Evolutionary conservation across 257 asterid species (phyloP), one percentile per base, ranked within the genome.

Genomic region (Nicotiana tomentosiformis): DNA sequence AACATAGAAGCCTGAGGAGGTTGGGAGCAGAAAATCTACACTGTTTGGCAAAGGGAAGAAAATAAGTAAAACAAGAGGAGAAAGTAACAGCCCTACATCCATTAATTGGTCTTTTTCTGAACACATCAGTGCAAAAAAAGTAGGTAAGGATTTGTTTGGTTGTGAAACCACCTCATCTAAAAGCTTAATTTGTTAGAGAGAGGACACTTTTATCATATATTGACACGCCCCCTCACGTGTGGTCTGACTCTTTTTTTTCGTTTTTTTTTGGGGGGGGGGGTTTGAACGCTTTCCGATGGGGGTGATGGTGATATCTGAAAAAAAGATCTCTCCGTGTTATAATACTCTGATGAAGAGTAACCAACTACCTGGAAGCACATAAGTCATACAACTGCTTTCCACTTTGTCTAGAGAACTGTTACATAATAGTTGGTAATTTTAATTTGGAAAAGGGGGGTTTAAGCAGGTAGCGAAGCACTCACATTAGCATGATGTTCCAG

Each of bases 401-500:
- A n/a, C 78, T 69, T 69, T 43, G 77, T 37, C 77, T 12, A 20
- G 39, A 72, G 23, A 72, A 46, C 79, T 14, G 62, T 26, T 26
- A 49, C 43, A 49, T 20, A 74, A 74, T 4, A 11, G 26, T 26
- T 74, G 39, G 37, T 74, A 49, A 0, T 26, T 9, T 70, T 23
- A 51, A 58, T 66, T 4, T 9, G 55, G 29, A 39, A 61, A 51
- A 66, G 74, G 66, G 33, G 61, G 51, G 37, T 84, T 70, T 26
- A 72, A 72, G 26, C 15, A 23, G 39, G 79, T 14, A 23, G 33
- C 16, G 1, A 49, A 74, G 62, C 69, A 83, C 93, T 89, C 88
- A 96, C 99, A 66, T 94, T 84, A 86, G 99, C 99, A 66, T 85
- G 86, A 82, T 93, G 94, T 85, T 94, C 95, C 37, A 96, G 87